Evolutionary conservation across 306 rosid genomes (phyloP).

Genomic region (Ammopiptanthus mongolicus): DNA sequence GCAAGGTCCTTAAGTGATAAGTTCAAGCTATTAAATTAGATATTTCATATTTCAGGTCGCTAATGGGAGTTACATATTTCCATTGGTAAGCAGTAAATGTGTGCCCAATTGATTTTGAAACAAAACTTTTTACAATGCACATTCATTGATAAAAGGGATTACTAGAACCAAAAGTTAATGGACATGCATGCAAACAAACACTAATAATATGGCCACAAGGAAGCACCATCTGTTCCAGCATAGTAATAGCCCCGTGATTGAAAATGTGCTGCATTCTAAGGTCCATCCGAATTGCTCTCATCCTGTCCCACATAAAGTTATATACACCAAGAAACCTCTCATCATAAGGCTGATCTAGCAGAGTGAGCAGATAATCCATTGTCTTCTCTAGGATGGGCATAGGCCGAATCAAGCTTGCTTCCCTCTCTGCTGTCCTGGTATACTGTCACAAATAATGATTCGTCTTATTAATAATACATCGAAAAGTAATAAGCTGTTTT

Average conservation of each 20-base stretch:
- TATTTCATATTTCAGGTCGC: constrained; percentile 6
- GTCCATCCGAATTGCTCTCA: constrained; percentile 98
- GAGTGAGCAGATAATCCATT: constrained; percentile 64
- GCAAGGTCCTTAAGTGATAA: neutral
- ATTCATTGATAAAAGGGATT: neutral
- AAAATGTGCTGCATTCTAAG: constrained; percentile 97
- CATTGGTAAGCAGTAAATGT: neutral
- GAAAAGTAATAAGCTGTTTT: neutral
- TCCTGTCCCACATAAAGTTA: constrained; percentile 97
- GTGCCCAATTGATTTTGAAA: neutral
- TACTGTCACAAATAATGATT: constrained; percentile 47
- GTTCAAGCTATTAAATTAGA: neutral
- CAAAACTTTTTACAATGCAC: neutral
- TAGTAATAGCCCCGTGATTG: constrained; percentile 68
- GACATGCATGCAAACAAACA: constrained; percentile 16
- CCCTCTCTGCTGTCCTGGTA: constrained; percentile 98
- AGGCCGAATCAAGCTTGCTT: constrained; percentile 85
- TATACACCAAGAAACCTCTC: constrained; percentile 73
- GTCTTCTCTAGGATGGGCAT: constrained; percentile 82
- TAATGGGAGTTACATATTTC: neutral
- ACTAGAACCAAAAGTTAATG: constrained; percentile 7
- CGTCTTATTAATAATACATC: constrained; percentile 1
- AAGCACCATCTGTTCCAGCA: constrained; percentile 95
- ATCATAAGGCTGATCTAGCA: constrained; percentile 77
- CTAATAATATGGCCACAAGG: constrained; percentile 16